Conservation (phyloP, 768 basidiomycete genomes). For the Daedalea quercina region DNA sequence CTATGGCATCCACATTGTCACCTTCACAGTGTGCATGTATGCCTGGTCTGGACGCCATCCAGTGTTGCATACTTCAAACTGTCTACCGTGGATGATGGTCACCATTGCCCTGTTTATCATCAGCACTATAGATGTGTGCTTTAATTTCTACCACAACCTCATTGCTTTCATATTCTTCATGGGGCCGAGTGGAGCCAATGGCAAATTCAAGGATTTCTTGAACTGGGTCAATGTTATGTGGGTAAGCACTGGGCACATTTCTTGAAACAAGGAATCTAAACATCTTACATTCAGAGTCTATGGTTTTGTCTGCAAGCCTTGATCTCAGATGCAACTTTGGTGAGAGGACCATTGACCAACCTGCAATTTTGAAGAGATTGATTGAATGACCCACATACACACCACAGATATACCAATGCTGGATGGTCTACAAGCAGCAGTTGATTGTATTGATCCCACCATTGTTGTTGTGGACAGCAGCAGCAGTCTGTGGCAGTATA, state of each 20-base stretch:
- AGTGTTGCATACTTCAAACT: background rate
- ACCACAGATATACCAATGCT: slow-evolving; percentile 1
- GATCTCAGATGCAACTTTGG: slow-evolving; percentile 1
- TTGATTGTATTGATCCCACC: background rate
- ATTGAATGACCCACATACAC: no score
- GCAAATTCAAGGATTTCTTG: background rate
- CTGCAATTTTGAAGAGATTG: no score
- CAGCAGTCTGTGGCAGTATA: background rate
- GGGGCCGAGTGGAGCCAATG: background rate
- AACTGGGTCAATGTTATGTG: slow-evolving; percentile 3
- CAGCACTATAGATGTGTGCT: background rate
- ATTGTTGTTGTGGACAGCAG: background rate
- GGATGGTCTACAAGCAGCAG: background rate
- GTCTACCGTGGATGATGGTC: background rate
- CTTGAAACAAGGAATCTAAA: no score
- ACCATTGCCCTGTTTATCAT: background rate
- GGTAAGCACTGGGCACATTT: background rate
- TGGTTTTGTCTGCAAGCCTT: background rate
- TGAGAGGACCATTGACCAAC: no score
- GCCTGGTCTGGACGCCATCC: no score
- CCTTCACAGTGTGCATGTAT: background rate
- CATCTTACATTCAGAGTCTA: no score
- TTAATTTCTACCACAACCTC: slow-evolving; percentile 2
- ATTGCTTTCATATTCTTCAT: background rate
- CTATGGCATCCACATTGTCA: background rate